Evolutionary conservation across 1,284 basidiomycete genomes (phyloP), one percentile per base, ranked within the genome.

Genomic region (Cystobasidium pallidum): DNA sequence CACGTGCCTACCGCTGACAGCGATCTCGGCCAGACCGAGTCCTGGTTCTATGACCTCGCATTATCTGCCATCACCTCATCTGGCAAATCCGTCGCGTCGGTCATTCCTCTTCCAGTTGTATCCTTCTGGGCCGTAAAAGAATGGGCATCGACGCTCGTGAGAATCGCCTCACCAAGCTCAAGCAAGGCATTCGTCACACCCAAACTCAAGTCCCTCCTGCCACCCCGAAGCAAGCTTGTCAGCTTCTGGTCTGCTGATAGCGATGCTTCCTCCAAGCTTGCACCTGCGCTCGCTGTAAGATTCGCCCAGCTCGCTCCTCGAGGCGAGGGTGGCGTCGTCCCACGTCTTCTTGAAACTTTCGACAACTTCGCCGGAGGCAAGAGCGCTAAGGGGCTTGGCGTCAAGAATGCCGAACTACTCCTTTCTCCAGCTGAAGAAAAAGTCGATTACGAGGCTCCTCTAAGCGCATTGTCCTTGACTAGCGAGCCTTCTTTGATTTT

Each of bases 121-220:
- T 32, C 71, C 10, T 63, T 58, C 34, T 71, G 68, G 68, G 64
- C 68, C 51, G 81, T 81, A 3, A 76, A 82, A 19, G 86, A 87
- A 10, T 78, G 91, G 19, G 88, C 87, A 7, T 83, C 88, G 3
- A 81, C 92, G 57, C 80, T 86, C 55, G 88, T 92, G 63, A 87
- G 90, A 75, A 87, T 91, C 32, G 84, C 91, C 54, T 86, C 89
- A 63, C 89, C 91, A 36, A 90, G 91, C 91, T 32, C 76, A 2
- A 66, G 73, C 73, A 75, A 75, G 55, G 55, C 78, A n/a, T 66
- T 77, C 45, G 70, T 73, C 32, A 76, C 78, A 57, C 73, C 76
- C 32, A 70, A 74, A 19, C 75, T 77, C 63, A 72, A 74, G 36
- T 26, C 73, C 13, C 73, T 74, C 24, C 61, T 74, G 21, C 52